Evolutionary conservation across 176 grass and related monocot genomes (phyloP), one percentile per base, ranked within the genome.

Genomic region (Oryza glaberrima): DNA sequence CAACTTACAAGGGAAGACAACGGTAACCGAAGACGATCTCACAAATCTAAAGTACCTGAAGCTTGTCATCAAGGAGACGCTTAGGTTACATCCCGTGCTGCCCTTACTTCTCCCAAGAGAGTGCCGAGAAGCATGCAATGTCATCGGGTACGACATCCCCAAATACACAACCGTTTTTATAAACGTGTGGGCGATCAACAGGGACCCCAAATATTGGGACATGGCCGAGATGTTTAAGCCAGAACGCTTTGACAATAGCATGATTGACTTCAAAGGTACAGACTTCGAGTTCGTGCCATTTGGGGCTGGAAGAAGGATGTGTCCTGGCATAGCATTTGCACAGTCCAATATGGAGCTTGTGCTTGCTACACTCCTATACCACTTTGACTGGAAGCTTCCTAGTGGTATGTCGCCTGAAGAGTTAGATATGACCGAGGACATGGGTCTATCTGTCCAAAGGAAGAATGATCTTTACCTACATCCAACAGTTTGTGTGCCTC

Each of bases 211-310:
- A 22, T 10, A 44, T 6, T 82, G 80, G 68, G 68, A 72, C 0
- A 22, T 72, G 4, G 7, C 68, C 0, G 49, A 72, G 35, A 10
- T 17, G 8, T 82, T 82, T 69, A 82, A 13, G 1, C 80, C 80
- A 0, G 80, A 72, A 35, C 22, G 80, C 5, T 82, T 82, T 0
- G 22, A 72, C 3, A 40, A 5, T 1, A 3, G 34, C 14, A 11
- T n/a, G 0, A 1, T 72, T 9, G 49, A 82, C n/a, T 82, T 72
- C 35, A 82, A 79, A n/a, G 80, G 80, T 15, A 72, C 35, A 0
- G 49, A 82, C 80, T 72, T 72, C 1, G n/a, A 82, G 35, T 82
- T 43, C 14, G 43, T 44, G 22, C 80, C 80, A 1, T 82, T 82
- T 1, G 68, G 80, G 4, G 69, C 69, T 11, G 69, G 69, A 7